Evolutionary conservation across 768 basidiomycete species (phyloP).

Genomic region (Boletus barrowsii): DNA sequence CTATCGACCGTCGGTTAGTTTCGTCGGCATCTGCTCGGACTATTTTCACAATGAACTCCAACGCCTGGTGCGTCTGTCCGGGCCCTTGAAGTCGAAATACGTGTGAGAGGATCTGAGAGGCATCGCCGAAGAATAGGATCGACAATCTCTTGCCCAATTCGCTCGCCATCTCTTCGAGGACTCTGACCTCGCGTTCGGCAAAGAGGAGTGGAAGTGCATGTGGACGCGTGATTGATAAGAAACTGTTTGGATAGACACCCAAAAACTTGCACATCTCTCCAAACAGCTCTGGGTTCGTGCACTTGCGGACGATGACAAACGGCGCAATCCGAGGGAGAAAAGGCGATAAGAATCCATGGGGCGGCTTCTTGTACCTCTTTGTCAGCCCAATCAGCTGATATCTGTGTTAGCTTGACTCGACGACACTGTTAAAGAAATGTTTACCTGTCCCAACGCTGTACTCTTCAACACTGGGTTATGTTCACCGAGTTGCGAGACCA

Average conservation of each 20-base stretch:
- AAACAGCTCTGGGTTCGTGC: slow-evolving; percentile 56
- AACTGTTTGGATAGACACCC: slow-evolving; percentile 50
- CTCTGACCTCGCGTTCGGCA: slow-evolving; percentile 53
- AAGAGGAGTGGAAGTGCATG: slow-evolving; percentile 71
- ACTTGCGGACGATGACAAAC: slow-evolving; percentile 57
- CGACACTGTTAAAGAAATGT: slow-evolving; percentile 3
- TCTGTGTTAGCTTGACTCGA: slow-evolving; percentile 2
- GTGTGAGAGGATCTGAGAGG: slow-evolving; percentile 60
- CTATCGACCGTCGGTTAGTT: slow-evolving; percentile 32
- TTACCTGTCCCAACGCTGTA: slow-evolving; percentile 64
- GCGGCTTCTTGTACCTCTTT: slow-evolving; percentile 54
- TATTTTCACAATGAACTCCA: slow-evolving; percentile 61
- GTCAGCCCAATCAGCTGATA: slow-evolving; percentile 57
- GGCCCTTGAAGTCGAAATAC: slow-evolving; percentile 59
- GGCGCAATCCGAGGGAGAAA: slow-evolving; percentile 66
- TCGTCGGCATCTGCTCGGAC: slow-evolving; percentile 45
- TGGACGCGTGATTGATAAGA: slow-evolving; percentile 60
- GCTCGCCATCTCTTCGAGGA: slow-evolving; percentile 59
- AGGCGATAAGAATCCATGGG: slow-evolving; percentile 67
- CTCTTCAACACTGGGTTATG: slow-evolving; percentile 69
- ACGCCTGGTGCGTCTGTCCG: slow-evolving; percentile 52
- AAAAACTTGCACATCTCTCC: slow-evolving; percentile 69
- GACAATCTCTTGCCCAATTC: slow-evolving; percentile 46
- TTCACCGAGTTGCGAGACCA: slow-evolving; percentile 66
- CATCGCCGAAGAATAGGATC: slow-evolving; percentile 53